A percentile compares a stretch with the other conserved stretches of the same genome.
Evolutionary conservation across 768 basidiomycete genomes (phyloP).

Genomic region (Lentinula sp.): DNA sequence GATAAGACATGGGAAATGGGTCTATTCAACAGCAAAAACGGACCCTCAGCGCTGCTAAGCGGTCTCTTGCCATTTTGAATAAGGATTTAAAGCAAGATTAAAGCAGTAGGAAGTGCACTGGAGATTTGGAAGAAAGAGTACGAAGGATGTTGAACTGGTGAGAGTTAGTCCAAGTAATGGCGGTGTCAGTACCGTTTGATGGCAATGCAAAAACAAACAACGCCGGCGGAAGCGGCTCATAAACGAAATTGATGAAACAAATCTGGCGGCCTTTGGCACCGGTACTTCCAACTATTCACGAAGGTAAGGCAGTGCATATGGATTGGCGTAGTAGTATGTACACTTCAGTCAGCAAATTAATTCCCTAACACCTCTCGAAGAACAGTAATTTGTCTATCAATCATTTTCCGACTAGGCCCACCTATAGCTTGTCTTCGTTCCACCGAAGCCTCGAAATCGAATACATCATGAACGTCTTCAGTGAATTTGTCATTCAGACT

Average conservation of each 20-base stretch:
- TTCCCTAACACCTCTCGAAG: slow-evolving; percentile 51
- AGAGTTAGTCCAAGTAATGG: background rate
- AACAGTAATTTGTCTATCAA: slow-evolving; percentile 78
- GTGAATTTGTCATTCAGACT: slow-evolving; percentile 69
- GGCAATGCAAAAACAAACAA: slow-evolving; percentile 9
- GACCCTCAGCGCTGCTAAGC: slow-evolving; percentile 84
- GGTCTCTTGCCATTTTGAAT: slow-evolving; percentile 72
- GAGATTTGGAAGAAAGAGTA: slow-evolving; percentile 10
- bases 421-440: slow-evolving; percentile 91
- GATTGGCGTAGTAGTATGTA: background rate
- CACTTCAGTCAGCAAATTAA: background rate
- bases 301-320: too few species aligned
- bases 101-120: slow-evolving; percentile 1
- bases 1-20: slow-evolving; percentile 10
- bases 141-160: slow-evolving; percentile 13
- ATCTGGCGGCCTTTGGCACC: too few species aligned
- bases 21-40: slow-evolving; percentile 16
- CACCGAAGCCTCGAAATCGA: slow-evolving; percentile 93
- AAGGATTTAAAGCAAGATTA: background rate
- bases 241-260: background rate
- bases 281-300: too few species aligned
- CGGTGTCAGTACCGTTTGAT: slow-evolving; percentile 1
- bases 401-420: slow-evolving; percentile 80
- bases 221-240: background rate
- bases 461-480: slow-evolving; percentile 77